Evolutionary conservation across 305 asterid species (phyloP).

Genomic region (Solanum hybrid): DNA sequence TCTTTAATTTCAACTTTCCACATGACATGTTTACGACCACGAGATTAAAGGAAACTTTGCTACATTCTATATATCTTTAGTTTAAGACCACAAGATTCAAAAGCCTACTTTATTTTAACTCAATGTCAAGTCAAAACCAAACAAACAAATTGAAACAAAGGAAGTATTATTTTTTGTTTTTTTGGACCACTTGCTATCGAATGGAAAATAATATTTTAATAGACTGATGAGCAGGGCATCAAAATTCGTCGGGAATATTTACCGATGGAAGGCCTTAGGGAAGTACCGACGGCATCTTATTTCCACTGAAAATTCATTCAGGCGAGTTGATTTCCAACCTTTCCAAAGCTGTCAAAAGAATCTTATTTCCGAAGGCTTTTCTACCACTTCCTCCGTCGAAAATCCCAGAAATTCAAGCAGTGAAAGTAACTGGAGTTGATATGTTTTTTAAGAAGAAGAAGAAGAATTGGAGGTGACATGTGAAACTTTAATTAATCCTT

Average conservation of each 20-base stretch:
- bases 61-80: neutral
- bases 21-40: neutral
- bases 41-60: neutral
- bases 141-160: neutral
- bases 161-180: neutral
- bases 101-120: neutral
- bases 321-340: neutral
- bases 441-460: neutral
- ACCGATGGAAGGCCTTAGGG: neutral
- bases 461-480: neutral
- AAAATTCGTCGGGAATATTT: neutral
- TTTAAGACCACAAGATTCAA: neutral
- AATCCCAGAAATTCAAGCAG: neutral
- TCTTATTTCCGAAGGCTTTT: neutral
- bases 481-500: neutral
- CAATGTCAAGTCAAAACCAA: neutral
- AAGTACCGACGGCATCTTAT: neutral
- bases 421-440: neutral
- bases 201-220: neutral
- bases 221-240: neutral
- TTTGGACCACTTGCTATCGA: neutral
- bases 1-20: neutral
- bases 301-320: neutral
- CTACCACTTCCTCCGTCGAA: neutral
- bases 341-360: neutral